Evolutionary conservation across 495 filamentous ascomycete species (phyloP), one percentile per base, ranked within the genome.

Genomic region (Penicillium waksmanii): DNA sequence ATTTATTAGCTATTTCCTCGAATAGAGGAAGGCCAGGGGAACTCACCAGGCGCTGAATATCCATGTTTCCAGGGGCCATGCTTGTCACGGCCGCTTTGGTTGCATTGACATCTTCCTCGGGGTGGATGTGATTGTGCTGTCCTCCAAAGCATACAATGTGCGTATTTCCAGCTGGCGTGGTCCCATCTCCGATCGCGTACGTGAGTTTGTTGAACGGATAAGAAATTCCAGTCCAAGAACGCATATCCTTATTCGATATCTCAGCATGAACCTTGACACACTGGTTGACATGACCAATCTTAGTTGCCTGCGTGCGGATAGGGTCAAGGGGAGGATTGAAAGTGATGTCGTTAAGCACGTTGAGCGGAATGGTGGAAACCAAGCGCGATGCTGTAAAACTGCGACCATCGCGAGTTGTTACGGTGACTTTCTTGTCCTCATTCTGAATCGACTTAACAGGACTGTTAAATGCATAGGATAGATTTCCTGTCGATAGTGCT

Each of bases 221-320:
- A 15, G 65, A 60, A 2, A 68, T 68, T 27, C 57, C 63, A n/a
- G 48, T 61, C 65, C 65, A 68, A 13, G 62, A 68, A 3, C 65
- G 58, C 65, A 68, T 68, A 18, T 65, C 59, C 33, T 56, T 61
- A 53, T 46, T 63, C 3, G 56, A 60, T 7, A 70, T 48, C 51
- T 68, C 67, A 13, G 65, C 69, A 60, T 74, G 71, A 1, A 74
- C 63, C 51, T 74, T 74, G 15, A 66, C 60, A 42, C 61, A 63
- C 44, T 67, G 61, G 51, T 72, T 69, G 9, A 70, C 61, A 57
- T 74, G 71, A 3, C 67, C 67, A 17, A 56, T 62, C 1, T 57
- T 61, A 15, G 59, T 55, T 10, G 65, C 72, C 11, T 50, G 40
- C 18, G 59, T 55, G 9, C 66, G 64, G 7, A 55, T 42, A 5